Base-by-base conservation (phyloP, 1,139 yeast genomes). In the Suhomyces ambrosiae region DNA sequence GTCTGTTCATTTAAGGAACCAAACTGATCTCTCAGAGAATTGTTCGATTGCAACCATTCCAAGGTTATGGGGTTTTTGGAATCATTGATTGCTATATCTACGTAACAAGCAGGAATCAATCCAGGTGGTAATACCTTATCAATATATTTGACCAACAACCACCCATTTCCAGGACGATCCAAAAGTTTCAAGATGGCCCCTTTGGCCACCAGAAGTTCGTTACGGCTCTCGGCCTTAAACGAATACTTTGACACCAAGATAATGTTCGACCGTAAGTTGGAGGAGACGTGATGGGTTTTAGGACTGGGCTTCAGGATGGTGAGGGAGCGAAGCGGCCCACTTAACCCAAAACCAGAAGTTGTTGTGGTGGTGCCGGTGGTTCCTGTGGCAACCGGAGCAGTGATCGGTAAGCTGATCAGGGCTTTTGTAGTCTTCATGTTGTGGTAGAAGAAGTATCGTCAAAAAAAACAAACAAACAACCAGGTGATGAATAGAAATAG, bases 31-130 rank as follows among this genome's bases (percentile, higher is more conserved):
- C 32, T 23, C 11, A 30, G 33, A 24, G 37, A 18, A 29, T 35
- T 31, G 26, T 40, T 32, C 34, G 44, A 21, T 33, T 59, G 61
- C 15, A 70, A 53, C 76, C 76, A 71, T 31, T 48, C 50, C 27
- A 64, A 46, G 4, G 70, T 63, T 13, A 70, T 51, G 7, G 75
- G 76, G 38, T 65, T 59, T 9, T 51, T 46, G 8, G 58, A 46
- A 48, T 70, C 75, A 44, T 70, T 70, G 17, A 68, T 59, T n/a
- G 71, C 74, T 30, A 71, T 70, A 40, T 68, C 74, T n/a, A 68
- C 71, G 44, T 69, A 70, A 22, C 58, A 52, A 2, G 74, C 71
- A 4, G 75, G 76, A 4, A 71, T 63, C 25, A 71, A 47, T 0
- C 76, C 76, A 2, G 71, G 70, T 5, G 48, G 45, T 8, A 48